phyloP scores from a whole-genome alignment of 2,329 filamentous ascomycete genomes.

The Cladosporium sp. region DNA sequence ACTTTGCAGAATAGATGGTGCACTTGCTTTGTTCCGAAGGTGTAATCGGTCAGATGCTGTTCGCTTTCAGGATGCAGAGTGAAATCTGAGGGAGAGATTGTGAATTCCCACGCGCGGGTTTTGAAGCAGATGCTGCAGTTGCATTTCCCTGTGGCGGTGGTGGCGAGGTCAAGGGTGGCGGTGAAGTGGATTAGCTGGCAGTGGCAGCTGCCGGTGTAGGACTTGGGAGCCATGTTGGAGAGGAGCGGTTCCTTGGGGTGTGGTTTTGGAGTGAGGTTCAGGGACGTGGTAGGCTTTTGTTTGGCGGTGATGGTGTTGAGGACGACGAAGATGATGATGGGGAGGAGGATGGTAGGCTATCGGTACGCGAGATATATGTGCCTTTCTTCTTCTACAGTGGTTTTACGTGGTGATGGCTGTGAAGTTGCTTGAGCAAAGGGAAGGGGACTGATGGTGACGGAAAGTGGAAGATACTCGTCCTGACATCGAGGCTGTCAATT shows the following conservation, averaged over 20 bases:
- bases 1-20: slow-evolving; percentile 6
- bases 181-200: neutral
- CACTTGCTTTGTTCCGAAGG: neutral
- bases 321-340: too few relatives aligned
- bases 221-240: neutral
- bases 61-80: neutral
- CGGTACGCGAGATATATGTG: too few relatives aligned
- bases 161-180: neutral
- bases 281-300: neutral
- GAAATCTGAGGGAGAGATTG: neutral
- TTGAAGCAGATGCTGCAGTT: slow-evolving; percentile 2
- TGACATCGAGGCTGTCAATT: too few relatives aligned
- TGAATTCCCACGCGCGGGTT: slow-evolving; percentile 3
- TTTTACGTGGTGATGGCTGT: neutral
- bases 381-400: too few relatives aligned
- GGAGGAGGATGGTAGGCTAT: too few relatives aligned
- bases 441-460: neutral
- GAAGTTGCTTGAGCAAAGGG: too few relatives aligned
- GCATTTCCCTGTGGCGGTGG: neutral
- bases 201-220: slow-evolving; percentile 6
- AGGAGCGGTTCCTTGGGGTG: neutral
- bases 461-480: too few relatives aligned
- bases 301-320: neutral
- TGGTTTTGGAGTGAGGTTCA: neutral
- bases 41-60: neutral